Base-by-base conservation (phyloP, 176 grass and related monocot species). In the Lolium perenne region DNA sequence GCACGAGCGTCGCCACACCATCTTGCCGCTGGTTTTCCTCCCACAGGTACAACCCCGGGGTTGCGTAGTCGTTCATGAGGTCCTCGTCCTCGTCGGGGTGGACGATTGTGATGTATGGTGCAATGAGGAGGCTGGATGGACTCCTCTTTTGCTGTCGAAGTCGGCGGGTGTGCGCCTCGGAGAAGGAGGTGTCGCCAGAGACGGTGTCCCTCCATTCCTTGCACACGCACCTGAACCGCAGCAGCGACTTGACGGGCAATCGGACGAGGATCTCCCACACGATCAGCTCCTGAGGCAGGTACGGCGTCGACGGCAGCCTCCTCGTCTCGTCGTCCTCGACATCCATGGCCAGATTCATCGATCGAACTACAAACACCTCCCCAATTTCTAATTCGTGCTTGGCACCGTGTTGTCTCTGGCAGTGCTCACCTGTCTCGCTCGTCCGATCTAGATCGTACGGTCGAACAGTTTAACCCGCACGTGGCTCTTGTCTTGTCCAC, bases 171-270 rank as follows among this genome's bases (percentile, higher is more conserved):
- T 82, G 80, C 20, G 80, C 64, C 18, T 14, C 7, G 13, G 38
- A 51, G 49, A 82, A 45, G 12, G 50, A 71, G 4, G 51, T 13
- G 14, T 82, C 50, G n/a, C 1, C 12, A 4, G 66, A 82, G 80
- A 82, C 8, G 50, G 38, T 56, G 50, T 6, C 2, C 1, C 50
- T 35, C 66, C 80, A 82, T 3, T 50, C 50, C 65, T 82, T 82
- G 80, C 80, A 71, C 20, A 57, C 80, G 32, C 18, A 43, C 11
- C 20, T 51, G 49, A 82, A 56, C 12, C 65, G 17, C 35, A 71
- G 10, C 3, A 71, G 67, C 1, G 67, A 11, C 9, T 71, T 21
- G 8, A 6, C 38, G 80, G 80, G 80, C 7, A 82, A n/a, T n/a
- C 29, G 8, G 50, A 22, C 6, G 0, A 82, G 65, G 66, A 82